Conservation (phyloP, 2,329 filamentous ascomycete genomes). For the Cryphonectria nitschkei region DNA sequence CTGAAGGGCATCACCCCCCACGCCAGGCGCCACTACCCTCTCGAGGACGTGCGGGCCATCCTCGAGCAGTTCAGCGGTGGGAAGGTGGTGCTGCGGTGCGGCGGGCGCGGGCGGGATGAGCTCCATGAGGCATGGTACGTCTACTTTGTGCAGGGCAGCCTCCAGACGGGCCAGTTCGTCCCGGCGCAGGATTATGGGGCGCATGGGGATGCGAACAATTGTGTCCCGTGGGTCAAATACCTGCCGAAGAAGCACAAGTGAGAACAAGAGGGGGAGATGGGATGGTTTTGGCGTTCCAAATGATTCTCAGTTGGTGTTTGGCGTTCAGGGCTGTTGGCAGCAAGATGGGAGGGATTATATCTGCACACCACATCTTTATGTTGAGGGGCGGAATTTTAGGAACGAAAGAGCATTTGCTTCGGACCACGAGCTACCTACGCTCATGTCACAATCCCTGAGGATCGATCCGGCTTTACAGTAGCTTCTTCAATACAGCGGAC, state of each 20-base stretch:
- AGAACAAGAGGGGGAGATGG: not conserved
- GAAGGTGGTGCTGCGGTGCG: conserved; percentile 49
- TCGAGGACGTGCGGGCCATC: conserved; percentile 45
- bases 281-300: conserved; percentile 6
- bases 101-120: conserved; percentile 41
- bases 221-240: conserved; percentile 44
- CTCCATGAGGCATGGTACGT: conserved; percentile 58
- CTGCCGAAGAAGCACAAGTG: conserved; percentile 42
- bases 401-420: not conserved
- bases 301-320: not conserved
- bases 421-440: not conserved
- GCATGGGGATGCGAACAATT: conserved; percentile 45
- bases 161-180: conserved; percentile 54
- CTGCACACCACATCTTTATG: not conserved
- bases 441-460: not conserved
- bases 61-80: conserved; percentile 50
- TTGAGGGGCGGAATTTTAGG: not conserved
- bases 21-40: conserved; percentile 45
- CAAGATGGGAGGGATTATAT: not conserved
- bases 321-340: not conserved
- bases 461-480: not conserved
- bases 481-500: not conserved
- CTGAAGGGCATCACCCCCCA: conserved; percentile 43
- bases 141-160: conserved; percentile 55
- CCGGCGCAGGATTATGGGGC: conserved; percentile 44